These are phyloP conservation scores for Pseudozyma sp. DNA, from an alignment of 1,284 basidiomycete species.

Conservation along the genomic window DNA sequence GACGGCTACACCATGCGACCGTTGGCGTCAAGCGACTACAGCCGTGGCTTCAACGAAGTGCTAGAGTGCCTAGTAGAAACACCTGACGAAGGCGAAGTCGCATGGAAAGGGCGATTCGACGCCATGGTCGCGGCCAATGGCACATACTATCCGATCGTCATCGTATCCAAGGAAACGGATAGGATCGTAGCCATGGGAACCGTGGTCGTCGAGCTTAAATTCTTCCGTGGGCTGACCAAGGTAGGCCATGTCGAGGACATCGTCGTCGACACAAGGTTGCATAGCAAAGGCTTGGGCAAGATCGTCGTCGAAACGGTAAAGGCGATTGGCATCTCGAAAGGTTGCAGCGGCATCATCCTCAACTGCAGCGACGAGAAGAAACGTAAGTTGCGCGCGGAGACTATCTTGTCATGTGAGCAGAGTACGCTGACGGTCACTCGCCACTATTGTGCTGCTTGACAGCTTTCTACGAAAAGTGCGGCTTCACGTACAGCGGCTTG, in stretches of 20 bases:
- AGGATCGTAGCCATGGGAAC: conserved; percentile 86
- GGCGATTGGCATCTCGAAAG: conserved; percentile 80
- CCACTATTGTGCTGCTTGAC: conserved; percentile 1
- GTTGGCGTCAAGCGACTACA: conserved; percentile 84
- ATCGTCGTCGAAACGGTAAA: conserved; percentile 84
- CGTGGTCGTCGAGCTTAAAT: conserved; percentile 91
- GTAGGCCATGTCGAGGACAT: conserved; percentile 98
- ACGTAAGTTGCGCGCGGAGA: conserved; percentile 73
- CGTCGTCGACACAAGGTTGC: conserved; percentile 84
- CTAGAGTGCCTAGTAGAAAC: conserved; percentile 82
- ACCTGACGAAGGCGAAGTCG: conserved; percentile 79
- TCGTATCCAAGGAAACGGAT: conserved; percentile 81
- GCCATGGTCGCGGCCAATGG: conserved; percentile 32
- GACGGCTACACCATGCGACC: conserved; percentile 77
- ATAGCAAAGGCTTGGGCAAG: conserved; percentile 89
- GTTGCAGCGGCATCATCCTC: conserved; percentile 92
- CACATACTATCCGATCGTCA: conserved; percentile 83
- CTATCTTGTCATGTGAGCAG: too few species aligned
- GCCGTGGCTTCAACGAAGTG: conserved; percentile 82
- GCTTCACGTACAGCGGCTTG: conserved; percentile 69
- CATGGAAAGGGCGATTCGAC: conserved; percentile 67
- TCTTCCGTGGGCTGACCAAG: conserved; percentile 81
- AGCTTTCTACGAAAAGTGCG: conserved; percentile 98
- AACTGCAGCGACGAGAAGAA: conserved; percentile 93
- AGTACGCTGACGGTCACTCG: not conserved